These are phyloP conservation scores for Zanthoxylum bungeanum DNA, from an alignment of 345 rosid genomes.

Conservation along the genomic window DNA sequence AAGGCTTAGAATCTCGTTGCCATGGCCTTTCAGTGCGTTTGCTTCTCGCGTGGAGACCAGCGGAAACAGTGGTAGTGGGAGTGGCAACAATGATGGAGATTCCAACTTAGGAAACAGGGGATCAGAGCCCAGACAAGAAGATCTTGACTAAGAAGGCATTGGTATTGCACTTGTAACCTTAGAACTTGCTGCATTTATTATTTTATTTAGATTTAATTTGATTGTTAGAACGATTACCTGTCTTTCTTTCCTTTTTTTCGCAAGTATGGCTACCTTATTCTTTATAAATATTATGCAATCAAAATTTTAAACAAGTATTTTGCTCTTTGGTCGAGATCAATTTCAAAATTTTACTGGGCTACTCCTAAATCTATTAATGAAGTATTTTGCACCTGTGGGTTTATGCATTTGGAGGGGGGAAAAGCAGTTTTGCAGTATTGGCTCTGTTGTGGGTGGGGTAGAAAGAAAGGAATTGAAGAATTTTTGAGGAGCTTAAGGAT, in stretches of 20 bases:
- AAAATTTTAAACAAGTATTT: no score
- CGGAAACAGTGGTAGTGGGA: constrained; percentile 31
- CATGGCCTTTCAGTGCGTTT: constrained; percentile 44
- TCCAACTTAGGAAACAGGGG: constrained; percentile 31
- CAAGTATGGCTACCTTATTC: not conserved
- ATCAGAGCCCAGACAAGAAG: constrained; percentile 45
- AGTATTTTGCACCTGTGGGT: no score
- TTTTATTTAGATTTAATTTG: not conserved
- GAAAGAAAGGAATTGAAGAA: no score
- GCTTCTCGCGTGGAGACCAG: constrained; percentile 29
- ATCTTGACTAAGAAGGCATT: constrained; percentile 51
- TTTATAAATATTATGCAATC: not conserved
- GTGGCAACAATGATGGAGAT: constrained; percentile 31
- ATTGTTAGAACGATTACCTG: not conserved
- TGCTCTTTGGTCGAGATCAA: constrained; percentile 33
- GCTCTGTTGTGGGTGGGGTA: no score
- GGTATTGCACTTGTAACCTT: constrained; percentile 17
- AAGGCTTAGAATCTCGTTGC: constrained; percentile 53
- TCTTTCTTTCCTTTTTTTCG: no score
- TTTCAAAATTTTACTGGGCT: no score
- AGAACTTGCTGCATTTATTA: not conserved
- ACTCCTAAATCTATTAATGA: no score
- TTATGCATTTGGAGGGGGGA: no score
- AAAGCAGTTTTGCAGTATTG: no score
- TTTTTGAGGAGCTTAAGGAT: no score